phyloP scores from a whole-genome alignment of 768 basidiomycete genomes.

The Tulasnella sp. region DNA sequence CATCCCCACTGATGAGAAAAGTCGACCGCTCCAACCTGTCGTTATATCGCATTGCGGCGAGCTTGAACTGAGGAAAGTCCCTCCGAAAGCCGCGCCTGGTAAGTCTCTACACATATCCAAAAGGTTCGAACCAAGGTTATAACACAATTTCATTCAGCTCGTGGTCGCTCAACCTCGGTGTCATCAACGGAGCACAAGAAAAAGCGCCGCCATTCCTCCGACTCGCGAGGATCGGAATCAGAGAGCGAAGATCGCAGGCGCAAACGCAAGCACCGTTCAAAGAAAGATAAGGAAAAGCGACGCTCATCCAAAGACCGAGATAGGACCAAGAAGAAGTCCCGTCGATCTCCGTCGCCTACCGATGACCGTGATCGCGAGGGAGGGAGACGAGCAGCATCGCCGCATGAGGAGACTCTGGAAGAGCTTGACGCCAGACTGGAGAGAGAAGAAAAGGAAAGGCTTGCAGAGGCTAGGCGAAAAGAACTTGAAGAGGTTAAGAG shows the following conservation, averaged over 20 bases:
- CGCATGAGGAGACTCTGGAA: conserved; percentile 57
- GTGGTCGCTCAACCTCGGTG: conserved; percentile 28
- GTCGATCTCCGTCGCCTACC: conserved; percentile 3
- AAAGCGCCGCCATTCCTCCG: conserved; percentile 19
- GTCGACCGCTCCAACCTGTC: conserved; percentile 65
- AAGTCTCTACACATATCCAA: conserved; percentile 25
- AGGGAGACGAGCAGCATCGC: conserved; percentile 20
- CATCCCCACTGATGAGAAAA: conserved; percentile 68
- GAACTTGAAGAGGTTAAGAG: conserved; percentile 46
- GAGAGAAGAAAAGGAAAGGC: conserved; percentile 59
- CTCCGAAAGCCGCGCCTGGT: conserved; percentile 26
- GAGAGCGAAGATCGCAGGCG: conserved; percentile 27
- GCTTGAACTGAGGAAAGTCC: conserved; percentile 59
- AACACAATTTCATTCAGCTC: conserved; percentile 1
- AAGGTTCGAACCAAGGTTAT: neutral
- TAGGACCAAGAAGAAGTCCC: conserved; percentile 23
- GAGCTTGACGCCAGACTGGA: conserved; percentile 68
- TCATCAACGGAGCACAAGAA: conserved; percentile 27
- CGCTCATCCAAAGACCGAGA: conserved; percentile 26
- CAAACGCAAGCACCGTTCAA: conserved; percentile 27
- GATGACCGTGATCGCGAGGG: conserved; percentile 26
- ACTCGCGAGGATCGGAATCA: conserved; percentile 3
- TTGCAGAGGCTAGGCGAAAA: conserved; percentile 37
- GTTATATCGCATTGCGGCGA: conserved; percentile 77
- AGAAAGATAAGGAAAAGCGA: conserved; percentile 31